phyloP scores from a whole-genome alignment of 192 early-diverging fungal species.

The Coemansia sp. region DNA sequence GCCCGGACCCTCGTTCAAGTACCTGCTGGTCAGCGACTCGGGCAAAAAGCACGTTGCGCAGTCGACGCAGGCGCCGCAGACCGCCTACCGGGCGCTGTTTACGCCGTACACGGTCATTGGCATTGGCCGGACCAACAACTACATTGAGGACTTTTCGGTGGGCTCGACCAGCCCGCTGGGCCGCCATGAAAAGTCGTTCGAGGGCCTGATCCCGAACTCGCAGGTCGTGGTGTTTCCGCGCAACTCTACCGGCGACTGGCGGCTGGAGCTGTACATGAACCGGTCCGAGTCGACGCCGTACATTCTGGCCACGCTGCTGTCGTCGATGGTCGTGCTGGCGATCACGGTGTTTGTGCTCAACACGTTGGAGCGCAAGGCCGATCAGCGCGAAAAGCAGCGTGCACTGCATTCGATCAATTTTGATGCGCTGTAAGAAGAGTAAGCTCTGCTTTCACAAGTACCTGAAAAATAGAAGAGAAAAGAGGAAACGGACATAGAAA shows the following conservation, averaged over 20 bases:
- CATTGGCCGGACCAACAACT: constrained; percentile 91
- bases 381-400: constrained; percentile 70
- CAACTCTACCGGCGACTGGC: constrained; percentile 57
- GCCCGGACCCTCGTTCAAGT: constrained; percentile 82
- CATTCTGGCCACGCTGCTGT: constrained; percentile 72
- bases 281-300: constrained; percentile 77
- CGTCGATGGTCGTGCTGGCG: constrained; percentile 65
- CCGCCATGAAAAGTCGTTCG: constrained; percentile 44
- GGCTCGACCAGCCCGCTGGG: constrained; percentile 50
- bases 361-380: constrained; percentile 73
- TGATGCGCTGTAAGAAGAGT: constrained; percentile 67
- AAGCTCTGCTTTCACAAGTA: constrained; percentile 2
- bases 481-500: not conserved
- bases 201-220: constrained; percentile 91
- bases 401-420: constrained; percentile 87
- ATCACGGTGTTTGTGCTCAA: constrained; percentile 68
- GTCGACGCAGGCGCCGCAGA: constrained; percentile 76
- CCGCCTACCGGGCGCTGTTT: constrained; percentile 68
- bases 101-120: constrained; percentile 84
- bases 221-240: constrained; percentile 79
- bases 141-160: constrained; percentile 90
- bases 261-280: constrained; percentile 85
- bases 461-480: not conserved
- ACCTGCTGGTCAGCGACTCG: constrained; percentile 72
- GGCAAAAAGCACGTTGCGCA: constrained; percentile 75